Base-by-base conservation (phyloP, 169 alveolate species). In the Eimeria acervulina region DNA sequence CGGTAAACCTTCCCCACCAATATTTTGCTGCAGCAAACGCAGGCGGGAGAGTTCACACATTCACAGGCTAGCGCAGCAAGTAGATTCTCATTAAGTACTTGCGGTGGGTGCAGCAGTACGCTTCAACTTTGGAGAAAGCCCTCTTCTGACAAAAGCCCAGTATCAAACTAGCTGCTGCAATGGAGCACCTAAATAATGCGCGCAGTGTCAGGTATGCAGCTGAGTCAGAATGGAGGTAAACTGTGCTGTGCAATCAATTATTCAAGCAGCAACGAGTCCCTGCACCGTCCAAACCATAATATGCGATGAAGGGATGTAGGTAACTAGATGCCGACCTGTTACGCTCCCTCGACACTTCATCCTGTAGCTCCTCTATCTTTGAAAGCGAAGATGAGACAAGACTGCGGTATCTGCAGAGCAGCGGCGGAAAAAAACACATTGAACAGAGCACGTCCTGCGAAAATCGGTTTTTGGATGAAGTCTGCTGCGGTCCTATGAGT, bases 1-100 rank as follows among this genome's bases (percentile, higher is more conserved):
- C 93, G 31, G 80, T 85, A 85, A 26, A 85, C 93, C 78, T 85
- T 85, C 36, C 93, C 78, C 80, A 85, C 93, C 36, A 85, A 36
- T 23, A 85, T 85, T 85, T 85, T 85, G 76, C 93, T 85, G 93
- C 38, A 61, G 80, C 80, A 38, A 36, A 33, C 61, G 59, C 80
- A 85, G 23, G 38, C 44, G 70, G 10, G 78, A n/a, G 10, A 63
- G 33, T 7, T n/a, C 40, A 68, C 31, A 68, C 78, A 68, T 31
- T 68, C 44, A 31, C 44, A 68, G 44, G 78, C 19, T 4, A n/a
- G 44, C 31, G 10, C 78, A 68, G 44, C 44, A 13, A 68, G 74
- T 5, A 68, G 21, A 68, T 7, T 5, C n/a, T 31, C 78, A 68
- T 0, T 19, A 68, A 66, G 44, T n/a, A 66, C 23, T 28, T 66